These are phyloP conservation scores for Cladophialophora bantiana DNA, from an alignment of 2,329 filamentous ascomycete species.

Conservation along the genomic window DNA sequence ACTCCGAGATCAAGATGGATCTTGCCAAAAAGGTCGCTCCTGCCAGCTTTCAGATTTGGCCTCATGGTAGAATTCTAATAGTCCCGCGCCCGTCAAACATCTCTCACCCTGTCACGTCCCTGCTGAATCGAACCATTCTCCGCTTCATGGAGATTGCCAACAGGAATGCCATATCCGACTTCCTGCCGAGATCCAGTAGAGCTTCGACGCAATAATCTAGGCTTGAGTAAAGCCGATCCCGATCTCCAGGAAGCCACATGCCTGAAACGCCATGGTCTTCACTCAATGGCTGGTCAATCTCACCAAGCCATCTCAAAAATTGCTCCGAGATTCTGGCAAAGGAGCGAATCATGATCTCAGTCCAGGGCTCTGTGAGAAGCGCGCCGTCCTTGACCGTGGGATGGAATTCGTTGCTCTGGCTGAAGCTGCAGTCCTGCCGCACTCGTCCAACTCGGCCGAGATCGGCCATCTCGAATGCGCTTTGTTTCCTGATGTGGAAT, in stretches of 20 bases:
- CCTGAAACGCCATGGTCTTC: no score
- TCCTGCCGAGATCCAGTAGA: slow-evolving; percentile 24
- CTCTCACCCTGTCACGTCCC: no score
- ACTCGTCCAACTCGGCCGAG: slow-evolving; percentile 19
- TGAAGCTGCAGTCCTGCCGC: slow-evolving; percentile 22
- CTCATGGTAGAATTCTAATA: no score
- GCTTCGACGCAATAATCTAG: neutral
- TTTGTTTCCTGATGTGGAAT: slow-evolving; percentile 24
- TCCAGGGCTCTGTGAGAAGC: slow-evolving; percentile 67
- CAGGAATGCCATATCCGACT: slow-evolving; percentile 28
- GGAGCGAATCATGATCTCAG: slow-evolving; percentile 50
- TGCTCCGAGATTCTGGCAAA: slow-evolving; percentile 22
- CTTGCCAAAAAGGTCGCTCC: no score
- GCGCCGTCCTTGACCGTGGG: slow-evolving; percentile 62
- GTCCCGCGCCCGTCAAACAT: no score
- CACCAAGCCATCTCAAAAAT: slow-evolving; percentile 23
- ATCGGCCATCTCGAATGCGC: slow-evolving; percentile 25
- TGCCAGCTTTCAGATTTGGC: no score
- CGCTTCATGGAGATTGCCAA: no score
- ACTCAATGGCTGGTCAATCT: neutral
- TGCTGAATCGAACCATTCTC: no score
- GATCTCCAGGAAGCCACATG: slow-evolving; percentile 14
- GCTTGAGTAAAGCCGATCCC: neutral
- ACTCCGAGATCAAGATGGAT: no score
- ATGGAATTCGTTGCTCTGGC: slow-evolving; percentile 50